Evolutionary conservation across 179 eudicot species (phyloP), one percentile per base, ranked within the genome.

Genomic region (Amaranthus tricolor): DNA sequence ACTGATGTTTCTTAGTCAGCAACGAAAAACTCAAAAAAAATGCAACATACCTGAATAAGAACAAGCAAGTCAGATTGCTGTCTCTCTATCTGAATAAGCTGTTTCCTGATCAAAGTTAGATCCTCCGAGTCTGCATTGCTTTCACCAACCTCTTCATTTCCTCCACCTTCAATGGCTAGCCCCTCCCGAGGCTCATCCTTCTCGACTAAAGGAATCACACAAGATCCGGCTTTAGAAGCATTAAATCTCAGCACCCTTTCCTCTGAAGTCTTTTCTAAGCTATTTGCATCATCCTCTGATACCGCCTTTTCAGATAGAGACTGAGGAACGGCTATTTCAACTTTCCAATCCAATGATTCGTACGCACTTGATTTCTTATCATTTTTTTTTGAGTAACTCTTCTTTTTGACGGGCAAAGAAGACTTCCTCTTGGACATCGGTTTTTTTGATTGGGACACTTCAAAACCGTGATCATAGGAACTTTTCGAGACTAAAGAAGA

Each of bases 11-110:
- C 74, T 12, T 17, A 48, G 20, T 58, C 40, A 59, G 14, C 57
- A 16, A 70, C 31, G 14, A 16, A 62, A 68, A 63, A 43, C 13
- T 11, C 5, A 15, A 60, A 40, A 49, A 65, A 20, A 21, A n/a
- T 24, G 48, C 9, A 71, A 67, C 67, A 59, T 85, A 95, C 99
- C 99, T 93, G 95, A 59, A 95, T 88, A 72, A 95, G 83, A 73
- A 85, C 85, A 43, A 90, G 74, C 66, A 92, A 83, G 78, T 74
- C 86, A 66, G 91, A 82, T 74, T 94, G 98, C 77, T 93, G 97
- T 76, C 79, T 85, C 68, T 94, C 98, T 75, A 94, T 94, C 74
- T 90, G 97, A 84, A 82, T 80, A 78, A 94, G 98, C 77, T 94
- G 97, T 76, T 86, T 85, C 11, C 91, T 82, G 48, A 94, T 90